These are phyloP conservation scores for Astrephomene gubernaculifera DNA, from an alignment of 139 green algal genomes.

Conservation along the genomic window DNA sequence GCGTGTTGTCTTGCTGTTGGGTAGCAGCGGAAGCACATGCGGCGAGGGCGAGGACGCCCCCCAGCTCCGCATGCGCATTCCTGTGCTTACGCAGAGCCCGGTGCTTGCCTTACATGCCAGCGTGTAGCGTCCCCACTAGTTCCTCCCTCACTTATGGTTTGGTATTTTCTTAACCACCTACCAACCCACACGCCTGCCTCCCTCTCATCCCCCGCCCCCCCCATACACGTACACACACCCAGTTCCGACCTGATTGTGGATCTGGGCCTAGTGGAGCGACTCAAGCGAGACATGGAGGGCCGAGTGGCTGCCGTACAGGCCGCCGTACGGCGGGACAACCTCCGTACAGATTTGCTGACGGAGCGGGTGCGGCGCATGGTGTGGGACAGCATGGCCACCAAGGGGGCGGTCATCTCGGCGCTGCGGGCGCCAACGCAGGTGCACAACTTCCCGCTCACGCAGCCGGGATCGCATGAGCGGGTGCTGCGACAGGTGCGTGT, in stretches of 20 bases:
- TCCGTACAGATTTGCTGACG: constrained; percentile 43
- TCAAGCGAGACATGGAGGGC: constrained; percentile 42
- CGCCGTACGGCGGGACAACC: constrained; percentile 19
- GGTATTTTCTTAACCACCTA: too few species aligned
- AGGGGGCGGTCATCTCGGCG: constrained; percentile 36
- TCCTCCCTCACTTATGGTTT: too few species aligned
- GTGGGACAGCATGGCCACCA: constrained; percentile 44
- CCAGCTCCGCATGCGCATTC: too few species aligned
- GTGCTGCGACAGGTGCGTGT: constrained; percentile 34
- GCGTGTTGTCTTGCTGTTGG: too few species aligned
- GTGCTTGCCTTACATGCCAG: too few species aligned
- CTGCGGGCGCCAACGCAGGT: constrained; percentile 11
- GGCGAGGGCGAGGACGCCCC: too few species aligned
- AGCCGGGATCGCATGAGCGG: constrained; percentile 21
- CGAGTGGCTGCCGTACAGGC: constrained; percentile 41
- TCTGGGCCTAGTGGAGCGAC: constrained; percentile 43
- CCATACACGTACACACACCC: neutral
- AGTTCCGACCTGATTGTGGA: constrained; percentile 58
- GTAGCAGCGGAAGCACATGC: too few species aligned
- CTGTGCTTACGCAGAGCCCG: too few species aligned
- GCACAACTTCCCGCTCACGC: constrained; percentile 54
- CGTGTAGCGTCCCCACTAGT: too few species aligned
- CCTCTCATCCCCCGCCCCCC: too few species aligned
- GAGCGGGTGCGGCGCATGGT: constrained; percentile 40
- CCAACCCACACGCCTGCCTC: too few species aligned